A percentile compares a stretch with the other conserved stretches of the same genome.
Evolutionary conservation across 495 filamentous ascomycete species (phyloP).

Genomic region (Xylaria flabelliformis): DNA sequence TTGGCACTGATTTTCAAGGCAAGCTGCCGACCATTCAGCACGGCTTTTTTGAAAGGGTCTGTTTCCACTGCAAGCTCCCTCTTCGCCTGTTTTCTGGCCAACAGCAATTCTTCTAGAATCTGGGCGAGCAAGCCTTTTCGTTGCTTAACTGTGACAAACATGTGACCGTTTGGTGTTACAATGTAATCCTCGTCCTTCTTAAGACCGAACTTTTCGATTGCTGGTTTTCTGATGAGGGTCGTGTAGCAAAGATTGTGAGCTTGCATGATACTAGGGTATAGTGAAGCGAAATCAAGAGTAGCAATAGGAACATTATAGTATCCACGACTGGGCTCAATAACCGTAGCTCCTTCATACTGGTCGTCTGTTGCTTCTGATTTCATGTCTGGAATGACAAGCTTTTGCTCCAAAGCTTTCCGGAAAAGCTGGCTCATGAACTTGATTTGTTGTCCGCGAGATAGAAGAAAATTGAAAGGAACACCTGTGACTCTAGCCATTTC

Average conservation of each 20-base stretch:
- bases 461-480: constrained; percentile 94
- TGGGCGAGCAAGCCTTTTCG: constrained; percentile 92
- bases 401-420: constrained; percentile 89
- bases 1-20: constrained; percentile 97
- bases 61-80: constrained; percentile 89
- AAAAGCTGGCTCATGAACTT: constrained; percentile 98
- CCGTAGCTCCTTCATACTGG: constrained; percentile 96
- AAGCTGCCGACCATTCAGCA: constrained; percentile 95
- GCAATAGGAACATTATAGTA: constrained; percentile 95
- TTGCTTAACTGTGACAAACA: constrained; percentile 86
- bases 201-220: constrained; percentile 72
- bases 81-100: constrained; percentile 91
- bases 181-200: constrained; percentile 94
- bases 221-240: constrained; percentile 83
- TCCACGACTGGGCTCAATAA: constrained; percentile 91
- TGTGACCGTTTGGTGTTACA: constrained; percentile 89
- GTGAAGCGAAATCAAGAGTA: constrained; percentile 97
- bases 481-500: constrained; percentile 99
- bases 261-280: constrained; percentile 99
- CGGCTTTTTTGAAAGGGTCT: constrained; percentile 95
- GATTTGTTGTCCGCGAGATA: constrained; percentile 92
- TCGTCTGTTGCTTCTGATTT: constrained; percentile 69
- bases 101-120: constrained; percentile 91
- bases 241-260: constrained; percentile 99
- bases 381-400: constrained; percentile 90